Conservation (phyloP, 2,329 filamentous ascomycete genomes). For the Colletotrichum aenigma region DNA sequence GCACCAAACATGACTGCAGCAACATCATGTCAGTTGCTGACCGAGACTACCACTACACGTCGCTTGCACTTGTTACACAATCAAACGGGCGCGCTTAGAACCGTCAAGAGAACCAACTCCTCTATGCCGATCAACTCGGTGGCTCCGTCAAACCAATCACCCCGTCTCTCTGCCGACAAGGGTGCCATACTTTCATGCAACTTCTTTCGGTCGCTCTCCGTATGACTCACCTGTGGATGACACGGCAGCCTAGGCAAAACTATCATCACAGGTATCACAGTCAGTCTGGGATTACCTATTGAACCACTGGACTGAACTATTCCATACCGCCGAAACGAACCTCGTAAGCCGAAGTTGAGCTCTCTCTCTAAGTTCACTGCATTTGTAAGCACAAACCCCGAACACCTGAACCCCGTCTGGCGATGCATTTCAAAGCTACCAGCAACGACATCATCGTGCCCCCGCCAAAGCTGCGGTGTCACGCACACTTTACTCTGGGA, state of each 20-base stretch:
- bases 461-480: neutral
- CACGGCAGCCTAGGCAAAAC: neutral
- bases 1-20: neutral
- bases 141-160: neutral
- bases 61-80: neutral
- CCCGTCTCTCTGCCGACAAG: neutral
- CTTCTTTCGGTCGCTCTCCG: neutral
- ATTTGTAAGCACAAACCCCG: neutral
- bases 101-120: neutral
- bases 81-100: neutral
- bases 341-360: neutral
- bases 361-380: neutral
- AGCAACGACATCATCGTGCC: neutral
- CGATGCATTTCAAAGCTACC: neutral
- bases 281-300: neutral
- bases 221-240: conserved; percentile 10
- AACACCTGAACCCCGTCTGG: neutral
- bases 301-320: neutral
- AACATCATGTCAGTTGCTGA: neutral
- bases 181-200: neutral
- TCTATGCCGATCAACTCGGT: conserved; percentile 1
- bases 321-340: neutral
- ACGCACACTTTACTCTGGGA: neutral
- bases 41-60: neutral
- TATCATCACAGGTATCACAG: neutral